Evolutionary conservation across 2,329 filamentous ascomycete genomes (phyloP).

Genomic region (Fulvia fulva): DNA sequence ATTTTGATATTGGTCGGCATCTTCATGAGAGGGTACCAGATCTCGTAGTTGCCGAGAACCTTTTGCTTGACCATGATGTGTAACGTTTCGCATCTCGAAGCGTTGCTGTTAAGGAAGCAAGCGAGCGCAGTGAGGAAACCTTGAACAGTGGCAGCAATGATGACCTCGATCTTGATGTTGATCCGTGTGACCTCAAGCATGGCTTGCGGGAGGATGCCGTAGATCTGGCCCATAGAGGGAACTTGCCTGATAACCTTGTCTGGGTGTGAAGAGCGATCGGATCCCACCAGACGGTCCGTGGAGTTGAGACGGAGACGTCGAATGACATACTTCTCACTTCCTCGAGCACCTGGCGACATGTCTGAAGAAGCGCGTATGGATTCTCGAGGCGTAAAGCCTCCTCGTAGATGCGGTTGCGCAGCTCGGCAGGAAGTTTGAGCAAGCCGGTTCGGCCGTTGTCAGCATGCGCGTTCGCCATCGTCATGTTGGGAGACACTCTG

Average conservation of each 20-base stretch:
- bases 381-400: not conserved
- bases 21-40: not conserved
- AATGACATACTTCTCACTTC: not conserved
- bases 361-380: not conserved
- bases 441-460: not conserved
- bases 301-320: not conserved
- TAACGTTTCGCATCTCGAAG: not conserved
- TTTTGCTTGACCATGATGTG: not conserved
- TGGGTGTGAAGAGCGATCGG: too few species aligned
- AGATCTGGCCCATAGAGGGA: not conserved
- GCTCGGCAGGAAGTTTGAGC: not conserved
- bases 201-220: not conserved
- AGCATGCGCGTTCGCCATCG: not conserved
- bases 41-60: not conserved
- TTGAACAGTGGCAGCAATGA: not conserved
- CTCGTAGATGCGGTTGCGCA: not conserved
- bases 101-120: not conserved
- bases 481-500: not conserved
- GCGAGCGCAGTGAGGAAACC: not conserved
- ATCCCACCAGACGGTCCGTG: not conserved
- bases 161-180: not conserved
- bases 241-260: too few species aligned
- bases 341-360: not conserved
- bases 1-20: not conserved
- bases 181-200: not conserved